Conservation (phyloP, 345 rosid species). For the Hypericum perforatum region DNA sequence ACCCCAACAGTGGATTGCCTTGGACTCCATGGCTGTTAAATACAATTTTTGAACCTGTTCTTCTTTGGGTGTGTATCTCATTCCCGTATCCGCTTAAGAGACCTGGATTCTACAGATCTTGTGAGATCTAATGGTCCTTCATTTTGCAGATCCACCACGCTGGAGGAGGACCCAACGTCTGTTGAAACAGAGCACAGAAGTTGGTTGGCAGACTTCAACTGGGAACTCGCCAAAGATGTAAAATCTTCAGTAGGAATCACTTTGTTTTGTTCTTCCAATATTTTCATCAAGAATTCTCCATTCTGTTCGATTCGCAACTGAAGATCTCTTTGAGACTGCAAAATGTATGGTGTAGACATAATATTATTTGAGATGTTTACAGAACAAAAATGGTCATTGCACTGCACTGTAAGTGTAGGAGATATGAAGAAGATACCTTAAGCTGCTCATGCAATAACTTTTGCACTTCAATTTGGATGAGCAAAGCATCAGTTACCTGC, state of each 20-base stretch:
- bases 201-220: background rate
- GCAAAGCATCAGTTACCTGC: conserved; percentile 15
- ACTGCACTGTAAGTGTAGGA: too few species aligned
- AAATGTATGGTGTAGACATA: background rate
- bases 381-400: too few species aligned
- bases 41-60: too few species aligned
- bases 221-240: background rate
- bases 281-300: conserved; percentile 21
- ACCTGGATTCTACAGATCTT: too few species aligned
- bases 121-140: background rate
- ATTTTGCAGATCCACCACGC: background rate
- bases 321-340: conserved; percentile 20
- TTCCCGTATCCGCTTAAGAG: too few species aligned
- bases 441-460: conserved; percentile 26
- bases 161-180: conserved; percentile 1
- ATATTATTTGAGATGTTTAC: too few species aligned
- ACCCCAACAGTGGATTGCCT: too few species aligned
- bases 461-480: conserved; percentile 22
- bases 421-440: conserved; percentile 7
- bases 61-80: too few species aligned
- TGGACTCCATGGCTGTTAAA: too few species aligned
- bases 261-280: conserved; percentile 21
- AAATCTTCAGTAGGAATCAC: background rate
- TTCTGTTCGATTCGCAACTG: conserved; percentile 24
- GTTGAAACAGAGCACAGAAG: background rate